Evolutionary conservation across 192 early-diverging fungal genomes (phyloP).

Genomic region (Allomyces macrogynus): DNA sequence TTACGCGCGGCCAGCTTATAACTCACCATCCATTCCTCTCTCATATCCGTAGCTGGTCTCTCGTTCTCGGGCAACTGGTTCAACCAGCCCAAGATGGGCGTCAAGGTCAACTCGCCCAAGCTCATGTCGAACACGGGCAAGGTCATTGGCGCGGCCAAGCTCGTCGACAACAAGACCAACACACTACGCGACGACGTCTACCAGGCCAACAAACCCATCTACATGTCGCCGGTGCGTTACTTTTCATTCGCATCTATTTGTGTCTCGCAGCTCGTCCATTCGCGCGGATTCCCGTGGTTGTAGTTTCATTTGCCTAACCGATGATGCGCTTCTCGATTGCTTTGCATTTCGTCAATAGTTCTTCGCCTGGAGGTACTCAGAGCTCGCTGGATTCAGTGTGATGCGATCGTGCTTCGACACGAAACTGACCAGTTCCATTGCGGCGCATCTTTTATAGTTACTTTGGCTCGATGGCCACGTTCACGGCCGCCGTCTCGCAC

Average conservation of each 20-base stretch:
- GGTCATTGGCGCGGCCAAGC: slow-evolving; percentile 14
- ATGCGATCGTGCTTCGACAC: too few species aligned
- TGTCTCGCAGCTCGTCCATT: neutral
- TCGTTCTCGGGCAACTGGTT: neutral
- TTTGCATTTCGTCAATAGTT: too few species aligned
- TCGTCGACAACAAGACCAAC: neutral
- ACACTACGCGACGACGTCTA: slow-evolving; percentile 21
- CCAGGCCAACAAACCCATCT: slow-evolving; percentile 19
- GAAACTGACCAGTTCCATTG: too few species aligned
- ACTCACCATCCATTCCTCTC: neutral
- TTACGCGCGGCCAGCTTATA: too few species aligned
- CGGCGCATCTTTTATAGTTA: slow-evolving; percentile 5
- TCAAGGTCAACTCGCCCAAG: neutral
- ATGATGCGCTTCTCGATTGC: too few species aligned
- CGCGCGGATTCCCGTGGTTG: neutral
- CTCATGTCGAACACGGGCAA: slow-evolving; percentile 5
- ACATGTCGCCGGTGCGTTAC: slow-evolving; percentile 26
- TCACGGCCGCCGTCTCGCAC: slow-evolving; percentile 34
- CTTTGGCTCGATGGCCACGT: slow-evolving; percentile 29
- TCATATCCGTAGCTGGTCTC: neutral
- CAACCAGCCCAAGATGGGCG: neutral
- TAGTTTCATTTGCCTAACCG: too few species aligned
- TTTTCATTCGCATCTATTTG: too few species aligned
- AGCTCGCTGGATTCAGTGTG: too few species aligned
- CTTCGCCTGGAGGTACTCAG: too few species aligned